A percentile compares a stretch with the other conserved stretches of the same genome.
phyloP scores from a whole-genome alignment of 345 rosid genomes.

The Arabidopsis thaliana region TAIR10.1 NC_003076.8:7407501-7408000 shows the following conservation, averaged over 20 bases:
- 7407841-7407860: slow-evolving; percentile 3
- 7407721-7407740: slow-evolving; percentile 93
- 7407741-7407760: slow-evolving; percentile 93
- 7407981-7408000: neutral
- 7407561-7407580: neutral
- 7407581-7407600: slow-evolving; percentile 11
- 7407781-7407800: slow-evolving; percentile 60
- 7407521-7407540: slow-evolving; percentile 76
- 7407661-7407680: slow-evolving; percentile 90
- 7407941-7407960: slow-evolving; percentile 86
- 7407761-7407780: slow-evolving; percentile 88
- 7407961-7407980: slow-evolving; percentile 69
- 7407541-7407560: slow-evolving; percentile 59
- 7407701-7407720: slow-evolving; percentile 85
- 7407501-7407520: slow-evolving; percentile 73
- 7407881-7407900: slow-evolving; percentile 82
- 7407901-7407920: slow-evolving; percentile 89
- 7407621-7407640: slow-evolving; percentile 74
- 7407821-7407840: neutral
- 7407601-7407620: slow-evolving; percentile 6
- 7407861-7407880: slow-evolving; percentile 54
- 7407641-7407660: slow-evolving; percentile 87
- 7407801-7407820: neutral
- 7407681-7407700: slow-evolving; percentile 82
- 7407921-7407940: slow-evolving; percentile 68